Percentiles rank a stretch among this genome's conserved stretches.
Evolutionary conservation across 305 asterid genomes (phyloP).

Genomic region (Fraxinus ornus): DNA sequence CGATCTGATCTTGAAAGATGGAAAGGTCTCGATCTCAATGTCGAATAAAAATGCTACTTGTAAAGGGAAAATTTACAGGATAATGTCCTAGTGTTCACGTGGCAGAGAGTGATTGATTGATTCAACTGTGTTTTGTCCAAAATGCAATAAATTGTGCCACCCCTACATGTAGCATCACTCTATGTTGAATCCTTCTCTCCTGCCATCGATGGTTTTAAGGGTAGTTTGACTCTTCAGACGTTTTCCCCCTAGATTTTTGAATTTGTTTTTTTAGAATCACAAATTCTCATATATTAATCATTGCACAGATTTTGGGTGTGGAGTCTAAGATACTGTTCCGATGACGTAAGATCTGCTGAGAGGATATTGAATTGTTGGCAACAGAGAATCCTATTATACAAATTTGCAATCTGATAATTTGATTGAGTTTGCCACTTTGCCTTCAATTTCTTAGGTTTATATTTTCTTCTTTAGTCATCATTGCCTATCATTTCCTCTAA

Average conservation of each 20-base stretch:
- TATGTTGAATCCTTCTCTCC: not conserved
- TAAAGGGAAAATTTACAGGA: too few species aligned
- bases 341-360: slow-evolving; percentile 22
- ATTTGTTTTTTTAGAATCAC: not conserved
- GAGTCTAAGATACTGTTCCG: slow-evolving; percentile 29
- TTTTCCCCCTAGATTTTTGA: not conserved
- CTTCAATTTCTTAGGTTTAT: slow-evolving; percentile 10
- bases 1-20: not conserved
- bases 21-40: not conserved
- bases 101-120: too few species aligned
- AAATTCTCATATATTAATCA: not conserved
- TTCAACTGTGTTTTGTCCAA: too few species aligned
- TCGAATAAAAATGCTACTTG: too few species aligned
- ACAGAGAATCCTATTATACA: too few species aligned
- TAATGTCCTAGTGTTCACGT: too few species aligned
- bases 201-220: not conserved
- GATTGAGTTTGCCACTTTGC: not conserved
- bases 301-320: not conserved
- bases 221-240: not conserved
- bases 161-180: too few species aligned
- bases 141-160: too few species aligned
- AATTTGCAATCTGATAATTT: too few species aligned
- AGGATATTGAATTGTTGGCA: not conserved
- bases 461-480: slow-evolving; percentile 20
- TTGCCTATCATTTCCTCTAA: slow-evolving; percentile 9